Percentiles rank a stretch among this genome's conserved stretches.
phyloP scores from a whole-genome alignment of 495 filamentous ascomycete genomes.

The Penicillium soppii region DNA sequence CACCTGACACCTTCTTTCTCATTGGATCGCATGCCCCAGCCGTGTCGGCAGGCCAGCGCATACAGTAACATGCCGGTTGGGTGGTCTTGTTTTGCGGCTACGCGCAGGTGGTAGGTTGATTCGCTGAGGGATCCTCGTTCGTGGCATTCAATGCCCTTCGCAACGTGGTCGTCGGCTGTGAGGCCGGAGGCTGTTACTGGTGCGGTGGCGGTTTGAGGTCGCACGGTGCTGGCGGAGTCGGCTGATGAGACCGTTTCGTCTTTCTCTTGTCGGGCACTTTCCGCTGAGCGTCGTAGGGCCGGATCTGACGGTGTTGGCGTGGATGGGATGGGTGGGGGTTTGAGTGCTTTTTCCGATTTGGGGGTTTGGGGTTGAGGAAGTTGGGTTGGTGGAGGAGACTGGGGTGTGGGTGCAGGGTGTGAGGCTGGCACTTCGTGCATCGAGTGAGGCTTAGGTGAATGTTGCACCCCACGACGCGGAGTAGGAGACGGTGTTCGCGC shows the following conservation, averaged over 20 bases:
- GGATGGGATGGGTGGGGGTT: conserved; percentile 17
- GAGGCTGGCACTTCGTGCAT: conserved; percentile 32
- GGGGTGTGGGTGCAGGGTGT: background rate
- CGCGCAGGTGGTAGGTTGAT: conserved; percentile 91
- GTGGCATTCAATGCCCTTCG: conserved; percentile 83
- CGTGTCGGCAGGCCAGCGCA: conserved; percentile 93
- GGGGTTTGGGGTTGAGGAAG: conserved; percentile 11
- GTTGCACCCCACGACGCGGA: conserved; percentile 13
- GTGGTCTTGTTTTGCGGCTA: conserved; percentile 80
- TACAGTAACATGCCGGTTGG: conserved; percentile 95
- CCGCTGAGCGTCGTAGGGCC: conserved; percentile 47
- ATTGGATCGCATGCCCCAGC: conserved; percentile 95
- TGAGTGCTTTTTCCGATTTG: background rate
- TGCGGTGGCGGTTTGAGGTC: conserved; percentile 51
- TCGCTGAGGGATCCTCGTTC: conserved; percentile 82
- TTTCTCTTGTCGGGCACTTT: conserved; percentile 39
- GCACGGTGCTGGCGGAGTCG: conserved; percentile 65
- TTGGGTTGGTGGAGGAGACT: conserved; percentile 12
- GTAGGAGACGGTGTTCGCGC: conserved; percentile 38
- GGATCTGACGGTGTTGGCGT: no score
- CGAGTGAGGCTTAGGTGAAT: conserved; percentile 38
- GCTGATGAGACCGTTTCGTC: conserved; percentile 57
- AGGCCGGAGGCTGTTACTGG: conserved; percentile 50
- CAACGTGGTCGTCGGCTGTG: conserved; percentile 81
- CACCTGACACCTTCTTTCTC: conserved; percentile 85